These are phyloP conservation scores for Coccinonectria pachysandricola DNA, from an alignment of 2,329 filamentous ascomycete genomes.

Conservation along the genomic window DNA sequence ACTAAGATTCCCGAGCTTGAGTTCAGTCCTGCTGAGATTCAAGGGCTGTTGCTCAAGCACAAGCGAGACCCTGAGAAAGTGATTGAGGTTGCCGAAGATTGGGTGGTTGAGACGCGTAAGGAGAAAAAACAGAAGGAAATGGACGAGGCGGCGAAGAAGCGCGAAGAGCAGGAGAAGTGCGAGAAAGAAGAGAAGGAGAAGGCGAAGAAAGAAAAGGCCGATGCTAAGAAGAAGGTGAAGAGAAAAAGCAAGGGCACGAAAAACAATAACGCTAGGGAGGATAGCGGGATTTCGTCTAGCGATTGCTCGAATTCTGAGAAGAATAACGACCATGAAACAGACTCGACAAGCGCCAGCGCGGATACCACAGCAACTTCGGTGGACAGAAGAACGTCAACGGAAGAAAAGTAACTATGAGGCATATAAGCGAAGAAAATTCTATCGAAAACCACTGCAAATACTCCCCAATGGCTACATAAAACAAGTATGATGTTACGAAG, in stretches of 20 bases:
- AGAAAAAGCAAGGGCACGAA: conserved; percentile 14
- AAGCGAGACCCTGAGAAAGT: conserved; percentile 42
- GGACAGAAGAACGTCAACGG: too few relatives aligned
- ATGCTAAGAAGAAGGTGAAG: conserved; percentile 6
- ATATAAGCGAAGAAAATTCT: too few relatives aligned
- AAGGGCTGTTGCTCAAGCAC: conserved; percentile 46
- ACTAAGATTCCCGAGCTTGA: conserved; percentile 40
- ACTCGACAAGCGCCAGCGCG: too few relatives aligned
- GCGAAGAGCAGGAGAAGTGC: conserved; percentile 27
- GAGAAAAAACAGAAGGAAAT: conserved; percentile 37
- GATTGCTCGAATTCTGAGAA: too few relatives aligned
- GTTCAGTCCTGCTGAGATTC: conserved; percentile 52
- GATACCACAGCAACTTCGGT: too few relatives aligned
- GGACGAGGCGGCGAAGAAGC: conserved; percentile 31
- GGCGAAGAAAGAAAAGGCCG: conserved; percentile 17
- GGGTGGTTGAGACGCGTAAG: conserved; percentile 38
- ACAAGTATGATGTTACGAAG: too few relatives aligned
- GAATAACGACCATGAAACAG: too few relatives aligned
- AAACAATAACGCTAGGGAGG: conserved; percentile 15
- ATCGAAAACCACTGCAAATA: too few relatives aligned
- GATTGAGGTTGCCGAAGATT: conserved; percentile 35
- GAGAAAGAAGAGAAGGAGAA: conserved; percentile 21
- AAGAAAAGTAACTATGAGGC: too few relatives aligned
- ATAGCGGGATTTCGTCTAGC: too few relatives aligned
- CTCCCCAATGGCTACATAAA: too few relatives aligned